Percentiles rank a stretch among this genome's conserved stretches.
Evolutionary conservation across 2,329 filamentous ascomycete genomes (phyloP).

Genomic region (Stachybotrys chartarum): DNA sequence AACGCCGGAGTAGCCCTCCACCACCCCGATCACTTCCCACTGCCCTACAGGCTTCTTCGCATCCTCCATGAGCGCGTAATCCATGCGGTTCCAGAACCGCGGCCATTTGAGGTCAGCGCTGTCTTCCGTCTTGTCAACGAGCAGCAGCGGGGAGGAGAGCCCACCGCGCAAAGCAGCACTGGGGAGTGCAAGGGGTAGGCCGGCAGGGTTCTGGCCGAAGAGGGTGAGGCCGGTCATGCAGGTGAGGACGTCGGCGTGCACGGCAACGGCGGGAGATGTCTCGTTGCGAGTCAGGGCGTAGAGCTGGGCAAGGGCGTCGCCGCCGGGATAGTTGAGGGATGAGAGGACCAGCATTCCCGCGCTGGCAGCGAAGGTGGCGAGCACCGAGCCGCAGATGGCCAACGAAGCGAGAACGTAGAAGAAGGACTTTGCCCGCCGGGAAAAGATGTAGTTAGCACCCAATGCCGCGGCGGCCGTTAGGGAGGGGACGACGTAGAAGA

Average conservation of each 20-base stretch:
- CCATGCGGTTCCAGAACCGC: slow-evolving; percentile 56
- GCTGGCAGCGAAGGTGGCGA: slow-evolving; percentile 53
- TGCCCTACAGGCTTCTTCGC: slow-evolving; percentile 35
- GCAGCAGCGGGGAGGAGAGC: slow-evolving; percentile 16
- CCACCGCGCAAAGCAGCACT: slow-evolving; percentile 5
- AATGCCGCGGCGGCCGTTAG: slow-evolving; percentile 72
- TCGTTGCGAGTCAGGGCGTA: slow-evolving; percentile 24
- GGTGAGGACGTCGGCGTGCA: slow-evolving; percentile 59
- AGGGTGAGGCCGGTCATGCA: slow-evolving; percentile 68
- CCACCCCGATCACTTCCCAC: slow-evolving; percentile 50
- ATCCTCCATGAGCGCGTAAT: slow-evolving; percentile 54
- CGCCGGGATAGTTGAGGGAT: slow-evolving; percentile 89
- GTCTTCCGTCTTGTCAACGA: slow-evolving; percentile 60
- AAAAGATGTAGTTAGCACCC: slow-evolving; percentile 64
- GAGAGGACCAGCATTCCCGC: slow-evolving; percentile 68
- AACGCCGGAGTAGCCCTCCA: slow-evolving; percentile 52
- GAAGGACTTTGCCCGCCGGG: slow-evolving; percentile 54
- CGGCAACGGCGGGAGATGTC: slow-evolving; percentile 21
- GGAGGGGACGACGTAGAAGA: slow-evolving; percentile 78
- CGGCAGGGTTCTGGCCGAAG: slow-evolving; percentile 46
- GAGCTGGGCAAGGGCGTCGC: slow-evolving; percentile 61
- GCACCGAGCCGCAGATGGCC: slow-evolving; percentile 50
- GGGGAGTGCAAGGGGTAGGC: slow-evolving; percentile 25
- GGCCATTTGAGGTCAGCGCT: slow-evolving; percentile 32
- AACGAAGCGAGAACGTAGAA: slow-evolving; percentile 48